These are phyloP conservation scores for Gliomastix tumulicola DNA, from an alignment of 2,329 filamentous ascomycete genomes.

Conservation along the genomic window DNA sequence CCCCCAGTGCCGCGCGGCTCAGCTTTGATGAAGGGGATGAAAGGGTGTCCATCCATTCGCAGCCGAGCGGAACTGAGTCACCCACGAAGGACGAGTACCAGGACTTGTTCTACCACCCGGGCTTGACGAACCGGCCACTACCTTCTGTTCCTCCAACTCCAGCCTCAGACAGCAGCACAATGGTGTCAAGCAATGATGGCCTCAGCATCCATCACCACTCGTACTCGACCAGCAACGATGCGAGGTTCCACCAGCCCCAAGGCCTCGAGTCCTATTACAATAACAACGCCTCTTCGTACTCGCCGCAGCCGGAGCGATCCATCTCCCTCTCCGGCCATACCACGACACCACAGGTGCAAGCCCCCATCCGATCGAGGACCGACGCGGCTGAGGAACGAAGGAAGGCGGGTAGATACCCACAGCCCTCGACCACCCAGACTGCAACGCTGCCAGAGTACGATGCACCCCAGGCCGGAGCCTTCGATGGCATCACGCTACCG, in stretches of 20 bases:
- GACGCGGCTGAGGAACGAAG: slow-evolving; percentile 73
- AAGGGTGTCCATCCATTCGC: slow-evolving; percentile 48
- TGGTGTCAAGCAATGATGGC: slow-evolving; percentile 36
- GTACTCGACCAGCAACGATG: slow-evolving; percentile 3
- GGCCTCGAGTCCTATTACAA: slow-evolving; percentile 45
- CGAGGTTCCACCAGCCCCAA: slow-evolving; percentile 23
- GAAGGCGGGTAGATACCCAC: slow-evolving; percentile 44
- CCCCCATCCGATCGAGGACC: slow-evolving; percentile 88
- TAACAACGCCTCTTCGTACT: slow-evolving; percentile 19
- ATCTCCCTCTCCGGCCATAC: slow-evolving; percentile 79
- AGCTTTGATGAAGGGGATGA: slow-evolving; percentile 96
- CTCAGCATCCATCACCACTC: slow-evolving; percentile 20
- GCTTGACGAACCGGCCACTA: slow-evolving; percentile 59
- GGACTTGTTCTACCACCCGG: slow-evolving; percentile 91
- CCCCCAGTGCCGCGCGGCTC: slow-evolving; percentile 64
- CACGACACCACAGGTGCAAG: slow-evolving; percentile 68
- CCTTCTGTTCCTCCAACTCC: slow-evolving; percentile 51
- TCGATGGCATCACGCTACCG: slow-evolving; percentile 81
- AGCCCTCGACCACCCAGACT: slow-evolving; percentile 16
- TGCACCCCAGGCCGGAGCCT: slow-evolving; percentile 47
- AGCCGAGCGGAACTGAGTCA: slow-evolving; percentile 56
- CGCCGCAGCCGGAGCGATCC: slow-evolving; percentile 56
- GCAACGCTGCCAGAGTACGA: slow-evolving; percentile 49
- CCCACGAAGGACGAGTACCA: slow-evolving; percentile 67
- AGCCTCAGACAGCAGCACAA: slow-evolving; percentile 53